Evolutionary conservation across 768 basidiomycete species (phyloP).

Genomic region (Phallus indusiatus): DNA sequence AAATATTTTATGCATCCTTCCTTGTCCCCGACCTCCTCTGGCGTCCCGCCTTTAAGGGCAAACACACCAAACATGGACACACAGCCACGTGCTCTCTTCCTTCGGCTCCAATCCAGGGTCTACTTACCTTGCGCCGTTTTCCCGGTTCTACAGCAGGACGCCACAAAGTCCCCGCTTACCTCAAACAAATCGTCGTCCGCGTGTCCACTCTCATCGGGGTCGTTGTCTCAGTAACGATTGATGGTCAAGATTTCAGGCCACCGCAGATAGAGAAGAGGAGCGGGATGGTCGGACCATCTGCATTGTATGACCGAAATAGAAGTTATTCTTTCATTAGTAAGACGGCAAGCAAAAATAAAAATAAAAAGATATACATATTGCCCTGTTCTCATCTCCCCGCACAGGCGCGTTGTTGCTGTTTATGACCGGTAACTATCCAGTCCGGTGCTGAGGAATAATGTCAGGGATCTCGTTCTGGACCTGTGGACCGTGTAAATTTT

Average conservation of each 20-base stretch:
- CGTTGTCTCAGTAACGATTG: too few species aligned
- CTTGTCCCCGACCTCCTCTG: neutral
- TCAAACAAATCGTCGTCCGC: neutral
- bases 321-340: neutral
- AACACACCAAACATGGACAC: conserved; percentile 11
- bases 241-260: neutral
- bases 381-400: neutral
- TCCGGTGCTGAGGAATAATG: too few species aligned
- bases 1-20: neutral
- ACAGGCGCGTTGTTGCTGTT: neutral
- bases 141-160: neutral
- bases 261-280: neutral
- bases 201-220: too few species aligned
- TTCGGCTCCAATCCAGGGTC: neutral
- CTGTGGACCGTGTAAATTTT: too few species aligned
- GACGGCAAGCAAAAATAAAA: neutral
- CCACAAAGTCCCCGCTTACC: conserved; percentile 7
- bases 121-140: neutral
- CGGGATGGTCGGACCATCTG: neutral
- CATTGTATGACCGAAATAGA: neutral
- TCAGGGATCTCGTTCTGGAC: too few species aligned
- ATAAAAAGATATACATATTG: neutral
- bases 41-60: neutral
- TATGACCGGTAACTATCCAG: neutral
- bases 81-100: conserved; percentile 6